Evolutionary conservation across 2,329 filamentous ascomycete genomes (phyloP).

Genomic region (Mariannaea elegans): DNA sequence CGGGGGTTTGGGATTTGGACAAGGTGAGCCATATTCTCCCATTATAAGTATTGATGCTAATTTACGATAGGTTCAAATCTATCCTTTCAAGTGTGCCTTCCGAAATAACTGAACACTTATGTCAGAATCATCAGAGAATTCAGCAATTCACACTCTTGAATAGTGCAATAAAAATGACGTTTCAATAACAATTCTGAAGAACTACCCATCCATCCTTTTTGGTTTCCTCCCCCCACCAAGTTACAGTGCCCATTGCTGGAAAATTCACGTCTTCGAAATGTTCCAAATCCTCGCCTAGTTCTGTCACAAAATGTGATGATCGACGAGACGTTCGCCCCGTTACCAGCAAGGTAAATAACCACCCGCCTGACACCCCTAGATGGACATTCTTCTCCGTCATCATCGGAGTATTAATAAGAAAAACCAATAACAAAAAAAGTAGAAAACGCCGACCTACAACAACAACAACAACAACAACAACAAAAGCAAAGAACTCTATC

Average conservation of each 20-base stretch:
- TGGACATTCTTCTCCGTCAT: conserved; percentile 17
- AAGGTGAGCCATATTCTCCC: conserved; percentile 56
- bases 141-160: neutral
- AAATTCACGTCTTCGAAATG: conserved; percentile 27
- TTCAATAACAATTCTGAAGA: conserved; percentile 4
- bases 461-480: neutral
- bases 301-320: conserved; percentile 18
- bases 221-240: conserved; percentile 5
- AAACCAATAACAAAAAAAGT: conserved; percentile 21
- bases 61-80: conserved; percentile 56
- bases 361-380: conserved; percentile 25
- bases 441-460: conserved; percentile 36
- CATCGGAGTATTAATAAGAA: conserved; percentile 4
- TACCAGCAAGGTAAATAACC: conserved; percentile 6
- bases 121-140: neutral
- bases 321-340: neutral
- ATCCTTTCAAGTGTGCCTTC: conserved; percentile 57
- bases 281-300: conserved; percentile 6
- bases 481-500: too few relatives aligned
- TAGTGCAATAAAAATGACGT: neutral
- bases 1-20: conserved; percentile 82
- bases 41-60: neutral
- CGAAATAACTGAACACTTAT: conserved; percentile 42
- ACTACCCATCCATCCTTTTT: conserved; percentile 14
- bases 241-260: conserved; percentile 37